Evolutionary conservation across 2,329 filamentous ascomycete genomes (phyloP).

Genomic region (Monosporascus sp.): DNA sequence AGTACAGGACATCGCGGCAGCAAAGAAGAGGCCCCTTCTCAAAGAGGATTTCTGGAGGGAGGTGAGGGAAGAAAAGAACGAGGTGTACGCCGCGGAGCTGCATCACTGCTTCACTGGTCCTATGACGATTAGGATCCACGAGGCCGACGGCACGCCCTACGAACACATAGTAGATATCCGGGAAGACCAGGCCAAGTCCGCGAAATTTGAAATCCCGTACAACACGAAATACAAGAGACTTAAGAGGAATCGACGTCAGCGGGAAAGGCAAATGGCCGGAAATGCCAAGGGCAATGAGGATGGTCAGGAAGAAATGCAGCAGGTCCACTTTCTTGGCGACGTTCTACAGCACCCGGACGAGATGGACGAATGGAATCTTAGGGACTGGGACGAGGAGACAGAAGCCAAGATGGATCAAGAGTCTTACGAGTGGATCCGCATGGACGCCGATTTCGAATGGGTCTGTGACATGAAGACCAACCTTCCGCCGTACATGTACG

Average conservation of each 20-base stretch:
- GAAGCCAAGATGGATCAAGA: slow-evolving; percentile 91
- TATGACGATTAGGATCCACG: slow-evolving; percentile 96
- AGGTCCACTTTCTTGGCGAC: slow-evolving; percentile 89
- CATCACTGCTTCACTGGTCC: slow-evolving; percentile 87
- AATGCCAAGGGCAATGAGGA: slow-evolving; percentile 43
- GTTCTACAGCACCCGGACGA: slow-evolving; percentile 81
- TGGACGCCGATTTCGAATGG: slow-evolving; percentile 99
- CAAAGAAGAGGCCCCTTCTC: slow-evolving; percentile 51
- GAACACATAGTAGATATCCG: slow-evolving; percentile 97
- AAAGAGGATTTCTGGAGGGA: slow-evolving; percentile 77
- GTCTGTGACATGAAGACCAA: slow-evolving; percentile 75
- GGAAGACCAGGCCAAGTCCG: slow-evolving; percentile 67
- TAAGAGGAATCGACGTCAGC: slow-evolving; percentile 69
- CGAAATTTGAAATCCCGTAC: slow-evolving; percentile 90
- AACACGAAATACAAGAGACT: slow-evolving; percentile 98
- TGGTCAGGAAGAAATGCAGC: slow-evolving; percentile 71
- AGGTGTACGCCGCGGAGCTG: slow-evolving; percentile 62
- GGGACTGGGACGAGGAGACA: slow-evolving; percentile 84
- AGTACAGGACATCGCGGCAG: slow-evolving; percentile 48
- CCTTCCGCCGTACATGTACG: slow-evolving; percentile 95
- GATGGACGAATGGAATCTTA: slow-evolving; percentile 73
- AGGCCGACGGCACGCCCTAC: slow-evolving; percentile 95
- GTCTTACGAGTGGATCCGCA: slow-evolving; percentile 96
- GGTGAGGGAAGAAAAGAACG: slow-evolving; percentile 70
- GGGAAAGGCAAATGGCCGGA: slow-evolving; percentile 50